phyloP scores from a whole-genome alignment of 2,329 filamentous ascomycete species.

The Scortechinia acanthostroma region DNA sequence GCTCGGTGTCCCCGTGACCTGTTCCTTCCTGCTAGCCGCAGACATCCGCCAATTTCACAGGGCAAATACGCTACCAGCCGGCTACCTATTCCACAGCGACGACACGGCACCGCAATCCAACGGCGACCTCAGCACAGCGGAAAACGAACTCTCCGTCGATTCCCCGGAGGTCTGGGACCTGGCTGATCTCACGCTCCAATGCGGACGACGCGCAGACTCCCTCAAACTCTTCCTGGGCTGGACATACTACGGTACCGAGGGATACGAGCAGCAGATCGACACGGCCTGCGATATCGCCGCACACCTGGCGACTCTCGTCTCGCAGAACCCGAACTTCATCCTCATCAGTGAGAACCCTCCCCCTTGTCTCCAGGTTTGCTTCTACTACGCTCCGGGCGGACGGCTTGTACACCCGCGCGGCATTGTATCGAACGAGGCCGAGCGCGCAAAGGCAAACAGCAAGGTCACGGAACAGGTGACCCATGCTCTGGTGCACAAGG shows the following conservation, averaged over 20 bases:
- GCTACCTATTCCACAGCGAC: constrained; percentile 71
- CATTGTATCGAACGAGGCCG: constrained; percentile 4
- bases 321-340: constrained; percentile 48
- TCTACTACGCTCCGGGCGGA: constrained; percentile 69
- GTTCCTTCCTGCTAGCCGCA: constrained; percentile 75
- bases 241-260: constrained; percentile 76
- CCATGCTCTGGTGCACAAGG: constrained; percentile 40
- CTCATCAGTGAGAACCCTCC: constrained; percentile 72
- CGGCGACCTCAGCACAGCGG: constrained; percentile 9
- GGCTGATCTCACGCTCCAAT: constrained; percentile 87
- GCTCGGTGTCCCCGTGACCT: constrained; percentile 85
- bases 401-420: constrained; percentile 20
- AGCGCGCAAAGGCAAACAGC: constrained; percentile 35
- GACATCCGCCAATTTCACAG: constrained; percentile 73
- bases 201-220: constrained; percentile 76
- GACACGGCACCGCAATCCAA: constrained; percentile 28
- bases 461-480: constrained; percentile 45
- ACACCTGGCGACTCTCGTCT: constrained; percentile 57
- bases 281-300: constrained; percentile 66
- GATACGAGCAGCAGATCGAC: constrained; percentile 67
- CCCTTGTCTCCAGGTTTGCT: constrained; percentile 89
- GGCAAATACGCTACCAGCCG: constrained; percentile 80
- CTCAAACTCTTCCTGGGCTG: constrained; percentile 84
- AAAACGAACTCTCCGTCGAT: constrained; percentile 3
- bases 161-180: constrained; percentile 70